phyloP scores from a whole-genome alignment of 2,329 filamentous ascomycete species.

The Fusarium nodosum region DNA sequence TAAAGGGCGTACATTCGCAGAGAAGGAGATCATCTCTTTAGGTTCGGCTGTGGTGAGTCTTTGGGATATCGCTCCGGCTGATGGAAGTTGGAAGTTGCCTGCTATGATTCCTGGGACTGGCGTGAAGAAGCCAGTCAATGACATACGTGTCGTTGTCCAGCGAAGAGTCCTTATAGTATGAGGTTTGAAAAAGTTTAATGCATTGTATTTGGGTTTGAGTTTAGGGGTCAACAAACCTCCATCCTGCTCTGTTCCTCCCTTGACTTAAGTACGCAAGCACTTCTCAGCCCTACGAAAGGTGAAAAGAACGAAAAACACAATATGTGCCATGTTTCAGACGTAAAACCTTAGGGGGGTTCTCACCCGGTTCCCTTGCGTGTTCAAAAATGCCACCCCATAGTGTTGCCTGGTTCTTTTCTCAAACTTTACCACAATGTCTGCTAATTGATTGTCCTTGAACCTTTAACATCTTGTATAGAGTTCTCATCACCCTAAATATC shows the following conservation, averaged over 20 bases:
- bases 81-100: slow-evolving; percentile 30
- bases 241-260: not conserved
- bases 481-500: no score
- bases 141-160: slow-evolving; percentile 42
- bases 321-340: not conserved
- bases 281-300: not conserved
- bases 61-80: slow-evolving; percentile 34
- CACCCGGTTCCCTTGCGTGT: not conserved
- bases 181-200: not conserved
- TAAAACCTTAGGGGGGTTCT: not conserved
- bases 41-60: slow-evolving; percentile 34
- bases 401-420: not conserved
- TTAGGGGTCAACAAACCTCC: not conserved
- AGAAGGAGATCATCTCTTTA: slow-evolving; percentile 42
- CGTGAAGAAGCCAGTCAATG: slow-evolving; percentile 28
- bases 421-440: not conserved
- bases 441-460: no score
- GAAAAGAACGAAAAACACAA: not conserved
- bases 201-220: no score
- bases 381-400: not conserved
- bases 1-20: slow-evolving; percentile 47
- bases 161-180: not conserved
- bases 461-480: no score
- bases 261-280: not conserved
- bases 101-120: slow-evolving; percentile 32